Conservation (phyloP, 768 basidiomycete genomes). For the Holtermannia corniformis region DNA sequence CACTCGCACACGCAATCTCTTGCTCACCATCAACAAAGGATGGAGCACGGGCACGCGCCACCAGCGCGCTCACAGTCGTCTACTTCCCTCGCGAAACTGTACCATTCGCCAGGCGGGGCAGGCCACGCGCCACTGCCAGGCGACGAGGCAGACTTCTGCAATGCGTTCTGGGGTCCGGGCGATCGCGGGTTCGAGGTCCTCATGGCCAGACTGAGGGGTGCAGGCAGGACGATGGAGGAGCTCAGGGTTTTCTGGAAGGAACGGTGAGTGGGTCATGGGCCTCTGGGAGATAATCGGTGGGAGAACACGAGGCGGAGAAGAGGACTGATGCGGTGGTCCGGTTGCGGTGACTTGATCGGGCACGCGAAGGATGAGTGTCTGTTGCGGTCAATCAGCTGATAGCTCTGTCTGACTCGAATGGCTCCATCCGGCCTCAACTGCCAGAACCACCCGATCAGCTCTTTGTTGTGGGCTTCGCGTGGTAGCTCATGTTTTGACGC, state of each 20-base stretch:
- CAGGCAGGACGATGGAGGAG: conserved; percentile 78
- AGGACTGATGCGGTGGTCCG: no score
- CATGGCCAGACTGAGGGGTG: conserved; percentile 75
- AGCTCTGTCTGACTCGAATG: conserved; percentile 1
- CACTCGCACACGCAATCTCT: no score
- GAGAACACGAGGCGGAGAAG: no score
- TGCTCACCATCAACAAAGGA: no score
- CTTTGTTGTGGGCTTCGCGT: no score
- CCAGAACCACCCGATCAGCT: no score
- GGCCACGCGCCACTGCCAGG: conserved; percentile 64
- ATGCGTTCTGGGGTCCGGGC: conserved; percentile 84
- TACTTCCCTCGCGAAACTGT: conserved; percentile 35
- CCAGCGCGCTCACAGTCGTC: conserved; percentile 29
- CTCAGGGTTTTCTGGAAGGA: conserved; percentile 84
- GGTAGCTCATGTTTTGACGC: no score
- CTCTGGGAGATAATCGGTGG: neutral
- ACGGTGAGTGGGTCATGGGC: conserved; percentile 52
- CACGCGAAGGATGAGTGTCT: no score
- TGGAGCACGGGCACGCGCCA: no score
- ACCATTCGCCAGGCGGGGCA: conserved; percentile 19
- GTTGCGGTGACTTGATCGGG: no score
- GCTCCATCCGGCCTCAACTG: no score
- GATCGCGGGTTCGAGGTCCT: conserved; percentile 87
- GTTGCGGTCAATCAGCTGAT: no score
- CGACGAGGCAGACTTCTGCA: conserved; percentile 88